Evolutionary conservation across 805 yeast species (phyloP).

Genomic region (Priceomyces melissophilus): DNA sequence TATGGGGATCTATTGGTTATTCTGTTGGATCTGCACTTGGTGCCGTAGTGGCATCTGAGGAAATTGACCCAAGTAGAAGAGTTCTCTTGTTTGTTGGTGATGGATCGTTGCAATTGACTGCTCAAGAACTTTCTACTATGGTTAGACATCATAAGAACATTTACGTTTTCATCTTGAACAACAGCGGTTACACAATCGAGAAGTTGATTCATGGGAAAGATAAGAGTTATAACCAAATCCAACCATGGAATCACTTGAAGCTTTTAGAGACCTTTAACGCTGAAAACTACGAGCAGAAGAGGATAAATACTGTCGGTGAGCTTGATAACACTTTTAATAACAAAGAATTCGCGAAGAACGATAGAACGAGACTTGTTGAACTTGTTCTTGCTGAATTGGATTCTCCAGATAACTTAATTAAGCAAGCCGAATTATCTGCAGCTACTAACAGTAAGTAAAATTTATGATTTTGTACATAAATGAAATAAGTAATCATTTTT

Average conservation of each 20-base stretch:
- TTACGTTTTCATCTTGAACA: constrained; percentile 37
- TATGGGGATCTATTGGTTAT: constrained; percentile 36
- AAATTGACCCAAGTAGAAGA: constrained; percentile 28
- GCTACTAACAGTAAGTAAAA: constrained; percentile 17
- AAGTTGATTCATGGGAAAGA: constrained; percentile 37
- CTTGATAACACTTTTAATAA: constrained; percentile 23
- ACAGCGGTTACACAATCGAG: constrained; percentile 40
- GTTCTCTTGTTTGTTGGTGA: constrained; percentile 41
- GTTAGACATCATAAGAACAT: constrained; percentile 31
- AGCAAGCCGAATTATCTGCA: constrained; percentile 33
- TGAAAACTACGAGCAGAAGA: constrained; percentile 23
- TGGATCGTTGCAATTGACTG: constrained; percentile 40
- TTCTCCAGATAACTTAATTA: constrained; percentile 33
- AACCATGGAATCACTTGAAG: constrained; percentile 35
- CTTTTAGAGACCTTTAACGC: constrained; percentile 32
- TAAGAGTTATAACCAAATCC: constrained; percentile 36
- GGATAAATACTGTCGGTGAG: constrained; percentile 25
- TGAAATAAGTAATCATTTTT: background rate
- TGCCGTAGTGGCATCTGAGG: constrained; percentile 33
- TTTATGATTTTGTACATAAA: background rate
- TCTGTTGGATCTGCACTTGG: constrained; percentile 34
- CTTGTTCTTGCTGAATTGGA: constrained; percentile 36
- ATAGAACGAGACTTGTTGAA: constrained; percentile 33
- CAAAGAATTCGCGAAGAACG: constrained; percentile 24
- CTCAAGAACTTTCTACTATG: constrained; percentile 40